Evolutionary conservation across 2,329 filamentous ascomycete species (phyloP), one percentile per base, ranked within the genome.

Genomic region (Nothomitra cinnamomea): DNA sequence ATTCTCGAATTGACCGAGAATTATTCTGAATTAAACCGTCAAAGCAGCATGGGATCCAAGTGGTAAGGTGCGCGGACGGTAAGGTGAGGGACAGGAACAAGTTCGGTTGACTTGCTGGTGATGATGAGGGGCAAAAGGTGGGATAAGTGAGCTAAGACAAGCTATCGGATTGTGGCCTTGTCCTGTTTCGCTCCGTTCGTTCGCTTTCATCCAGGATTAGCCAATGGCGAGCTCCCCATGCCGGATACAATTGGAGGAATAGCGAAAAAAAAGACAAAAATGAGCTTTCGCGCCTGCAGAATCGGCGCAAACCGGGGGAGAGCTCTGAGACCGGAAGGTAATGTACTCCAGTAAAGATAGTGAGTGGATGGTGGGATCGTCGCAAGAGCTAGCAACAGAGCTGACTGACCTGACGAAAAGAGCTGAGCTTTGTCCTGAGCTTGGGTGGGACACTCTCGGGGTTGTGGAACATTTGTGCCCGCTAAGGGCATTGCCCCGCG

Each of bases 291-390:
- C 42, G 42, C 42, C 21, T 45, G 42, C 42, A 22, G 42, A 17
- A 45, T 45, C 42, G 42, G 42, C 42, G 42, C 42, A 45, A 45
- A 45, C 42, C 42, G 42, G 42, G 42, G 42, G 28, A 41, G 38
- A 45, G 42, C 42, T 45, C 19, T 22, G 22, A 17, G 10, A 21
- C 42, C 19, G 22, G 42, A 45, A 22, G 3, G n/a, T n/a, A n/a
- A n/a, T n/a, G n/a, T n/a, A n/a, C n/a, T n/a, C n/a, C n/a, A n/a
- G n/a, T n/a, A n/a, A n/a, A n/a, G n/a, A n/a, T n/a, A n/a, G n/a
- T n/a, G n/a, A n/a, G n/a, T n/a, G n/a, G n/a, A 32, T 10, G 28
- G 28, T 10, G 10, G 5, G 28, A 32, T 32, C 28, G 28, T 32
- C 28, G 28, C 28, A 32, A 32, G 28, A 32, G 28, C 28, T 10